These are phyloP conservation scores for Gloeophyllum trabeum DNA, from an alignment of 768 basidiomycete genomes.

Conservation along the genomic window DNA sequence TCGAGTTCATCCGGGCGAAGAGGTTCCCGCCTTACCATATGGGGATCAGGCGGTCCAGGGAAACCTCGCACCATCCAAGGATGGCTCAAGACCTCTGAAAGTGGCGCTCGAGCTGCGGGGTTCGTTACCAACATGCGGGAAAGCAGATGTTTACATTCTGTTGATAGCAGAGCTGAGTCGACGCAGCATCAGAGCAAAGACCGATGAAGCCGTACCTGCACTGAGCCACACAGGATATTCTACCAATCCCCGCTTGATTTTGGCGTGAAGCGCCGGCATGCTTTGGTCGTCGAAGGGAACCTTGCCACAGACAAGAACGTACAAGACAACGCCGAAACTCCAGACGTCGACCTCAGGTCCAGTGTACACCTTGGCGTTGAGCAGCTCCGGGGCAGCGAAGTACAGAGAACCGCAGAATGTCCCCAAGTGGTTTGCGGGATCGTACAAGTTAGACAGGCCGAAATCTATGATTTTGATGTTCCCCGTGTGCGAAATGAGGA, in stretches of 20 bases:
- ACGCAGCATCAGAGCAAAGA: slow-evolving; percentile 3
- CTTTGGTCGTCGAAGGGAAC: slow-evolving; percentile 99
- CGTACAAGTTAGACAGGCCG: slow-evolving; percentile 91
- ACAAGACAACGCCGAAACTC: slow-evolving; percentile 98
- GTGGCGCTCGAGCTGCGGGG: slow-evolving; percentile 71
- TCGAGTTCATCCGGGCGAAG: slow-evolving; percentile 85
- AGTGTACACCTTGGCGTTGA: slow-evolving; percentile 93
- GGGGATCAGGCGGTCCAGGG: slow-evolving; percentile 65
- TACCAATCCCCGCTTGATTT: slow-evolving; percentile 94
- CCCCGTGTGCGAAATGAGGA: slow-evolving; percentile 94
- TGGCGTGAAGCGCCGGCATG: slow-evolving; percentile 98
- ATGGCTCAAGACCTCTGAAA: slow-evolving; percentile 78
- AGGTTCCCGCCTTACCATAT: slow-evolving; percentile 84
- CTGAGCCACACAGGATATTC: slow-evolving; percentile 98
- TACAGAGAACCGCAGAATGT: slow-evolving; percentile 98
- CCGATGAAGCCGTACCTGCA: slow-evolving; percentile 39
- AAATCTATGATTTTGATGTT: slow-evolving; percentile 99
- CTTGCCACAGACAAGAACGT: slow-evolving; percentile 96
- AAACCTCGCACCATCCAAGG: slow-evolving; percentile 93
- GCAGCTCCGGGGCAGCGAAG: slow-evolving; percentile 95
- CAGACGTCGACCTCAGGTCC: slow-evolving; percentile 98
- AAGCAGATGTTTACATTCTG: slow-evolving; percentile 91
- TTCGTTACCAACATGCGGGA: slow-evolving; percentile 95
- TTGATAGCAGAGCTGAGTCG: slow-evolving; percentile 3
- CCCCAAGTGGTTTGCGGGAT: slow-evolving; percentile 69